Percentiles rank a stretch among this genome's conserved stretches.
These are phyloP conservation scores for Lentinula sp. DNA, from an alignment of 768 basidiomycete species.

Conservation along the genomic window DNA sequence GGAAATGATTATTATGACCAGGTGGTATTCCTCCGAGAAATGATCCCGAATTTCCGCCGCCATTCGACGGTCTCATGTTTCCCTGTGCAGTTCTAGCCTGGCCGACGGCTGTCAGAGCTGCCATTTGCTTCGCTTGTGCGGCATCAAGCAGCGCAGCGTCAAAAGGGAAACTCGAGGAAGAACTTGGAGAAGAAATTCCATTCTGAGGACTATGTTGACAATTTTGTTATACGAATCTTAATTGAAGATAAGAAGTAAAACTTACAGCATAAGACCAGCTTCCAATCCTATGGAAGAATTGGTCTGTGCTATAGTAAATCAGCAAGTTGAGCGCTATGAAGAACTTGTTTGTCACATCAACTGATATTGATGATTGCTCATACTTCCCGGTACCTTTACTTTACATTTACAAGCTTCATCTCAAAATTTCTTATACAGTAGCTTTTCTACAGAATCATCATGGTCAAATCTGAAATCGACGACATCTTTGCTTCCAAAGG, in stretches of 20 bases:
- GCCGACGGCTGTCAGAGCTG: conserved; percentile 47
- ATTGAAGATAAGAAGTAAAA: not conserved
- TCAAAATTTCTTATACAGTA: not conserved
- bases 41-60: conserved; percentile 64
- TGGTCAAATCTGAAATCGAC: conserved; percentile 75
- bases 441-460: conserved; percentile 10
- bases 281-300: not conserved
- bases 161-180: conserved; percentile 28
- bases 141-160: conserved; percentile 45
- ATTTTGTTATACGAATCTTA: not conserved
- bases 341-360: not conserved
- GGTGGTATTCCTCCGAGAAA: conserved; percentile 58
- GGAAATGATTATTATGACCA: conserved; percentile 25
- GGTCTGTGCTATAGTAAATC: not conserved
- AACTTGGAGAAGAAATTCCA: not conserved
- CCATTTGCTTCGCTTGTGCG: conserved; percentile 74
- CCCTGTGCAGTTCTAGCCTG: conserved; percentile 1
- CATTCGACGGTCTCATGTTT: conserved; percentile 23
- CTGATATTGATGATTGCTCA: not conserved
- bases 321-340: not conserved
- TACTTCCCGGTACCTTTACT: not conserved
- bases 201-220: not conserved
- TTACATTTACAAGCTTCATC: not conserved
- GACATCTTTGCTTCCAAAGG: conserved; percentile 67
- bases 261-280: conserved; percentile 22